Base-by-base conservation (phyloP, 352 stramenopile genomes). In the Thraustochytrium sp. region DNA sequence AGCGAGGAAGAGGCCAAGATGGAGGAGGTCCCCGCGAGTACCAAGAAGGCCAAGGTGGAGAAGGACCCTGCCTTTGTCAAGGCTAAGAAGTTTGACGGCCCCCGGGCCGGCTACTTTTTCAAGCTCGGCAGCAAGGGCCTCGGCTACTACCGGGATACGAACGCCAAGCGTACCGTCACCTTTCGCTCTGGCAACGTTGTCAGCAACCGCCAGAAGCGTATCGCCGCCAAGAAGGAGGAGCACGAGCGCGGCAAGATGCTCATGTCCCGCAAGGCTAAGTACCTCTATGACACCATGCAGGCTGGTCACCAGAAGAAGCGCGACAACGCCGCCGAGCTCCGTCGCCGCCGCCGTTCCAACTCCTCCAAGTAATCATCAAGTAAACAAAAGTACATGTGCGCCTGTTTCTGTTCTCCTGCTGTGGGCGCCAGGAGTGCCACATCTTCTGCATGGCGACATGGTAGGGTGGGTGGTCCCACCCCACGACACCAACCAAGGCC, bases 1-100 rank as follows among this genome's bases (percentile, higher is more conserved):
- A 42, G 61, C 13, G 64, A 82, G 37, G 84, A 83, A 9, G 38
- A 85, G 34, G 29, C n/a, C 9, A 54, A 80, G 31, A n/a, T n/a
- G n/a, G n/a, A n/a, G n/a, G n/a, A n/a, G n/a, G n/a, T n/a, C n/a
- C n/a, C n/a, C n/a, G n/a, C n/a, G n/a, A n/a, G n/a, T n/a, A 40
- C 29, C 75, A 76, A 42, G 51, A 89, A 75, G 83, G 90, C 13
- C 87, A 93, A 49, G 85, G 94, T 51, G 82, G 89, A 51, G 84
- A 94, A 61, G 83, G 89, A 21, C 86, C n/a, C 8, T n/a, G 34
- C 36, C 55, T 84, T 82, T 55, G 38, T 83, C 13, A 16, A 16
- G 11, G 2, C 75, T 0, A 73, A 80, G 44, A 54, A 51, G 36
- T 84, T 76, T 83, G 38, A 18, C 23, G 75, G 75, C 3, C 26